Conservation (phyloP, 805 yeast genomes). For the Monosporozyma aquatica region DNA sequence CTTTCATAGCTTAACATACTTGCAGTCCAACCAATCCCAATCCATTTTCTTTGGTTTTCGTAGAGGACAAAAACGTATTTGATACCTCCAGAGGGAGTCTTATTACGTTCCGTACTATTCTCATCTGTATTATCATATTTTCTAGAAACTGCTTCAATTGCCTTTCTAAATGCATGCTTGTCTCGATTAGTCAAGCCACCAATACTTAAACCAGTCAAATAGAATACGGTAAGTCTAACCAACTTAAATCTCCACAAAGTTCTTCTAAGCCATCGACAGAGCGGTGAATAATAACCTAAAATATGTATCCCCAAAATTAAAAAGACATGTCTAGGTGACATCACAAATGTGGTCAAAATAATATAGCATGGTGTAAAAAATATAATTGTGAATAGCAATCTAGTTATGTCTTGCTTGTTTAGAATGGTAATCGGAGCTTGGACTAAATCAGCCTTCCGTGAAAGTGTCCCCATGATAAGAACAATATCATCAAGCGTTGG, state of each 20-base stretch:
- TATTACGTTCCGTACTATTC: constrained; percentile 10
- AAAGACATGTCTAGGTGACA: constrained; percentile 60
- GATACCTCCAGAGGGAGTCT: constrained; percentile 33
- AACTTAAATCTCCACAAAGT: constrained; percentile 71
- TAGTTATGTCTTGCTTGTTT: constrained; percentile 66
- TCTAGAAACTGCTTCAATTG: constrained; percentile 1
- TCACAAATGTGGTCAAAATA: constrained; percentile 51
- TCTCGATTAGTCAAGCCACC: constrained; percentile 4
- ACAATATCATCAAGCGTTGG: constrained; percentile 87
- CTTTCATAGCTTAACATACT: constrained; percentile 86
- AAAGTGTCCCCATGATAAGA: constrained; percentile 63
- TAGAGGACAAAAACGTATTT: constrained; percentile 84
- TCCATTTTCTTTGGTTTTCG: constrained; percentile 95
- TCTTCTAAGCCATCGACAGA: constrained; percentile 68
- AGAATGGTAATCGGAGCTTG: constrained; percentile 69
- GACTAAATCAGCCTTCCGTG: constrained; percentile 66
- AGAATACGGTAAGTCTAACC: constrained; percentile 62
- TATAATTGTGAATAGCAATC: constrained; percentile 74
- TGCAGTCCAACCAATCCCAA: constrained; percentile 96
- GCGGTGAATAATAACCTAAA: constrained; percentile 75
- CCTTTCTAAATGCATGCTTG: constrained; percentile 3
- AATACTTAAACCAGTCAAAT: constrained; percentile 80
- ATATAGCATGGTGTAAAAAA: constrained; percentile 81
- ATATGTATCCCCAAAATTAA: constrained; percentile 48
- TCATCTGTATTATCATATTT: constrained; percentile 5